Percentiles rank a stretch among this genome's conserved stretches.
Conservation (phyloP, 2,329 filamentous ascomycete species). For the Colletotrichum tofieldiae region DNA sequence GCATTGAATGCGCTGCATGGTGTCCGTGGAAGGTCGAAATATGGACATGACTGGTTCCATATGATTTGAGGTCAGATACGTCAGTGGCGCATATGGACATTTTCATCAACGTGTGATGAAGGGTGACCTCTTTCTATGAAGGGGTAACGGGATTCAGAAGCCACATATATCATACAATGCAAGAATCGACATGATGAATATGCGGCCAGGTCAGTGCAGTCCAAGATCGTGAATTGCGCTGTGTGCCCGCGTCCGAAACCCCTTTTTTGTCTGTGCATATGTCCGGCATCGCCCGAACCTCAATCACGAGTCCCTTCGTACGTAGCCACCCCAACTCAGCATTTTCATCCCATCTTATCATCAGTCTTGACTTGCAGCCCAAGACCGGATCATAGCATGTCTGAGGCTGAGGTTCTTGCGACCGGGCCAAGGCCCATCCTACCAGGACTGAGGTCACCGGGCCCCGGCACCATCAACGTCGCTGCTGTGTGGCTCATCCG, state of each 20-base stretch:
- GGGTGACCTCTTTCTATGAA: not conserved
- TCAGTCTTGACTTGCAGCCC: not conserved
- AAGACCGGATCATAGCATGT: slow-evolving; percentile 8
- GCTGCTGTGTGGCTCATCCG: not conserved
- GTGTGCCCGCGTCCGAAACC: not conserved
- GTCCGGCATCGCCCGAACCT: slow-evolving; percentile 7
- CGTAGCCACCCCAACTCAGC: not conserved
- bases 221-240: not conserved
- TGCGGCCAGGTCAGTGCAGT: not conserved
- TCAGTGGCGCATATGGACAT: not conserved
- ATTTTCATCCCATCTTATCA: not conserved
- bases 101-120: not conserved
- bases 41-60: not conserved
- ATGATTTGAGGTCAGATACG: not conserved
- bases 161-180: not conserved
- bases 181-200: not conserved
- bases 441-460: not conserved
- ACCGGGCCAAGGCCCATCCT: slow-evolving; percentile 27
- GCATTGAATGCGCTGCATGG: not conserved
- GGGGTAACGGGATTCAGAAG: not conserved
- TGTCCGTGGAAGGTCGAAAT: not conserved
- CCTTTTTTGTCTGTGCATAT: slow-evolving; percentile 1
- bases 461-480: not conserved
- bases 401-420: slow-evolving; percentile 22
- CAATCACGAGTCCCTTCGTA: not conserved